Conservation (phyloP, 73 alveolate species). For the Stentor roeselii region DNA sequence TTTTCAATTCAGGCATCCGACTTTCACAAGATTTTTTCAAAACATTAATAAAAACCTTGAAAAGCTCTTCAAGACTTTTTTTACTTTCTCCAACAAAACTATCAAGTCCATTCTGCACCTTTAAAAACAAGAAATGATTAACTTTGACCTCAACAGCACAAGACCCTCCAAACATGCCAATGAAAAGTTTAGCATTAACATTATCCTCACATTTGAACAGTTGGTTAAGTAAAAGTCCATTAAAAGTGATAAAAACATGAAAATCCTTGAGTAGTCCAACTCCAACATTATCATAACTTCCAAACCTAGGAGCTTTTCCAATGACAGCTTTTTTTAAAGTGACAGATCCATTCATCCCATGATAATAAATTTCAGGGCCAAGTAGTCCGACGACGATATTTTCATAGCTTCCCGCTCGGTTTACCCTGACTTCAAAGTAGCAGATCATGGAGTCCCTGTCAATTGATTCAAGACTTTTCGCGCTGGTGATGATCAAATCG, state of each 20-base stretch:
- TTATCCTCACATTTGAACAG: neutral
- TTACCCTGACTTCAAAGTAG: neutral
- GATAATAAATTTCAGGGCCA: neutral
- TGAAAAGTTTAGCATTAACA: too few species aligned
- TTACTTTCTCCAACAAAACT: neutral
- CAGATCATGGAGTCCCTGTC: neutral
- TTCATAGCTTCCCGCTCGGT: slow-evolving; percentile 20
- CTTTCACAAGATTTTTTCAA: too few species aligned
- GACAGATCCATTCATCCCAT: neutral
- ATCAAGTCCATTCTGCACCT: neutral
- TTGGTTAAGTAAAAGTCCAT: neutral
- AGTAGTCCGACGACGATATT: neutral
- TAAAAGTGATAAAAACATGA: neutral
- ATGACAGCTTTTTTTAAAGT: neutral
- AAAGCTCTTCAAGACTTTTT: neutral
- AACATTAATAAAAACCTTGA: neutral
- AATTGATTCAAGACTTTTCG: neutral
- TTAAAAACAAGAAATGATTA: neutral
- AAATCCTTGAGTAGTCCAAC: neutral
- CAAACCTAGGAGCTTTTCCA: slow-evolving; percentile 3
- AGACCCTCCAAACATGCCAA: neutral
- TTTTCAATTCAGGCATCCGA: too few species aligned
- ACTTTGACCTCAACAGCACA: neutral
- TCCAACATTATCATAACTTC: slow-evolving; percentile 9
- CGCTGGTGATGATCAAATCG: neutral